Conservation (phyloP, 2,329 filamentous ascomycete genomes). For the Colletotrichum karsti region DNA sequence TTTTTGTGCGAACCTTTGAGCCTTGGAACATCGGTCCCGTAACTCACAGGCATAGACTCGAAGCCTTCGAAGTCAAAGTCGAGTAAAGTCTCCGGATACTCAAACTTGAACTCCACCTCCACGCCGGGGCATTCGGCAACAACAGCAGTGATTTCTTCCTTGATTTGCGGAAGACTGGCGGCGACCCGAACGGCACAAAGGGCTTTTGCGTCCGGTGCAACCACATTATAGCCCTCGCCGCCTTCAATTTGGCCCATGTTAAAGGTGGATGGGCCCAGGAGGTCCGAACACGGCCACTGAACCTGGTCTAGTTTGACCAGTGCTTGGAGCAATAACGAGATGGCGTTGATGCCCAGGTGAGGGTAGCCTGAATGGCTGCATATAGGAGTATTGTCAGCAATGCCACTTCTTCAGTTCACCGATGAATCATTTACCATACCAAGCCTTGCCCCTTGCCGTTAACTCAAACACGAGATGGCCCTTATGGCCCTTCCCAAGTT, state of each 20-base stretch:
- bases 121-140: conserved; percentile 14
- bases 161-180: conserved; percentile 1
- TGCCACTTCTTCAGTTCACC: not conserved
- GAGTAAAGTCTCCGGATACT: conserved; percentile 23
- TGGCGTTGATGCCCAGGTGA: not conserved
- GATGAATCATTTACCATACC: not conserved
- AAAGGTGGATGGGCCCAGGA: conserved; percentile 27
- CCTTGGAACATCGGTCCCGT: conserved; percentile 30
- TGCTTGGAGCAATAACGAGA: not conserved
- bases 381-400: not conserved
- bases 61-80: conserved; percentile 28
- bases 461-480: conserved; percentile 69
- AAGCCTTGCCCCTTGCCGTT: conserved; percentile 68
- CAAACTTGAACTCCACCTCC: conserved; percentile 22
- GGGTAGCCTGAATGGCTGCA: not conserved
- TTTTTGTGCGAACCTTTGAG: conserved; percentile 29
- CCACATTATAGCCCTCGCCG: conserved; percentile 28
- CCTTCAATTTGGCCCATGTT: conserved; percentile 28
- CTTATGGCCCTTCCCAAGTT: conserved; percentile 77
- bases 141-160: not conserved
- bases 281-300: not conserved
- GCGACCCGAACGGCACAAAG: not conserved
- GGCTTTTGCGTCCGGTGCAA: conserved; percentile 12
- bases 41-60: conserved; percentile 26
- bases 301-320: not conserved